Percentiles rank a stretch among this genome's conserved stretches.
Conservation (phyloP, 192 early-diverging fungal genomes). For the Borealophlyctis nickersoniae region DNA sequence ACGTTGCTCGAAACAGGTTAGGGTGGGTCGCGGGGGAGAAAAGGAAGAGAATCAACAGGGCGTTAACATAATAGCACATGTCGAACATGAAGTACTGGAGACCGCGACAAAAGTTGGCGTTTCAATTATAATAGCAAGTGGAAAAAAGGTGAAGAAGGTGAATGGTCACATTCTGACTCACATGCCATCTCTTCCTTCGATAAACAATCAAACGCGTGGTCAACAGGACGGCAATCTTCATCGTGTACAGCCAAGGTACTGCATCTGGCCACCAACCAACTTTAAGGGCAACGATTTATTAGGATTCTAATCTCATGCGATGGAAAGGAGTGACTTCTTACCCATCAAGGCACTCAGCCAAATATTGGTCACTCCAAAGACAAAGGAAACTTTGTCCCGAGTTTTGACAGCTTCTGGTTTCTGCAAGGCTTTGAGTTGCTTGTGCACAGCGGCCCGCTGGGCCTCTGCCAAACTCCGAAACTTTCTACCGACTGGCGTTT, state of each 20-base stretch:
- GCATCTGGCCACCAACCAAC: slow-evolving; percentile 10
- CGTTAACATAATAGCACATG: slow-evolving; percentile 48
- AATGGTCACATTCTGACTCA: too few species aligned
- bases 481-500: slow-evolving; percentile 2
- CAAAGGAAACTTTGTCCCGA: slow-evolving; percentile 65
- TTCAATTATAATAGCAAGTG: not conserved
- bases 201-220: slow-evolving; percentile 10
- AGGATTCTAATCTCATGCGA: too few species aligned
- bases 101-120: not conserved
- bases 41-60: slow-evolving; percentile 50
- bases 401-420: slow-evolving; percentile 22
- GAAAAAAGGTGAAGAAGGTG: not conserved
- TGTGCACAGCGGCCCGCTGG: slow-evolving; percentile 6
- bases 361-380: slow-evolving; percentile 60
- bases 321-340: too few species aligned
- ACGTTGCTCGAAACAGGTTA: slow-evolving; percentile 35
- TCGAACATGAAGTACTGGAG: too few species aligned
- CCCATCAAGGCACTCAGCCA: slow-evolving; percentile 58
- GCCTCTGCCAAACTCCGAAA: not conserved
- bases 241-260: slow-evolving; percentile 14
- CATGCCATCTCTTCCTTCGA: slow-evolving; percentile 20
- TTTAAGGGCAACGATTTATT: too few species aligned
- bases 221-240: slow-evolving; percentile 13
- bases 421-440: slow-evolving; percentile 1
- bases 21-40: slow-evolving; percentile 41